phyloP scores from a whole-genome alignment of 192 early-diverging fungal species.

The Tieghemiomyces parasiticus region DNA sequence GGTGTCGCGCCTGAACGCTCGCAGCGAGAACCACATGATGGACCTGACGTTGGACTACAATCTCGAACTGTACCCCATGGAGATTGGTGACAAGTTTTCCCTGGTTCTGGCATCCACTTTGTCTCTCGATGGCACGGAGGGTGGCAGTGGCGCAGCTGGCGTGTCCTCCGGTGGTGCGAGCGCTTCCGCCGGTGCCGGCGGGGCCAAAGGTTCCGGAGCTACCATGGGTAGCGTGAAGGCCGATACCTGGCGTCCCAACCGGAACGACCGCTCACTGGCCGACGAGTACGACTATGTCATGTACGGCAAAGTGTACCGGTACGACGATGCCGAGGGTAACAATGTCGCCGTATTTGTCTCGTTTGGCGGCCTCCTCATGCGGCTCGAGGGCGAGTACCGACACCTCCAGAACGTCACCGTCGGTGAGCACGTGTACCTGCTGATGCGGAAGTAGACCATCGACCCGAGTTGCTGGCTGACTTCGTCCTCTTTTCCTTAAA shows the following conservation, averaged over 20 bases:
- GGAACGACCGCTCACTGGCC: conserved; percentile 52
- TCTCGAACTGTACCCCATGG: conserved; percentile 82
- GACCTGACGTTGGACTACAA: conserved; percentile 89
- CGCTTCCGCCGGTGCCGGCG: conserved; percentile 28
- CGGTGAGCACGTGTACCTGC: conserved; percentile 81
- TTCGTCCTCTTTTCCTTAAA: too few species aligned
- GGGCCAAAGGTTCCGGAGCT: conserved; percentile 7
- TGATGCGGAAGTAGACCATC: conserved; percentile 59
- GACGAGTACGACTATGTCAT: conserved; percentile 99
- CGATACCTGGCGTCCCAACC: conserved; percentile 51
- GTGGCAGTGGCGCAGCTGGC: conserved; percentile 25
- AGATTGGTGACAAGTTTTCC: conserved; percentile 71
- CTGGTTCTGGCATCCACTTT: conserved; percentile 72
- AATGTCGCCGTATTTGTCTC: conserved; percentile 72
- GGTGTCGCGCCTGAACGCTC: conserved; percentile 76
- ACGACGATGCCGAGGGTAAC: conserved; percentile 57
- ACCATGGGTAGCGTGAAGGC: conserved; percentile 16
- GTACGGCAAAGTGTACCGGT: conserved; percentile 94
- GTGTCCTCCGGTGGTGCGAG: conserved; percentile 10
- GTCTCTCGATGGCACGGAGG: conserved; percentile 21
- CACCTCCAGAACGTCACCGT: conserved; percentile 67
- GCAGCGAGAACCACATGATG: conserved; percentile 75
- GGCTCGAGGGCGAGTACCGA: conserved; percentile 68
- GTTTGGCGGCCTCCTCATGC: conserved; percentile 86
- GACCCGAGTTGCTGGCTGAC: too few species aligned